phyloP scores from a whole-genome alignment of 108 stramenopile species.

The Epithemia pelagica region DNA sequence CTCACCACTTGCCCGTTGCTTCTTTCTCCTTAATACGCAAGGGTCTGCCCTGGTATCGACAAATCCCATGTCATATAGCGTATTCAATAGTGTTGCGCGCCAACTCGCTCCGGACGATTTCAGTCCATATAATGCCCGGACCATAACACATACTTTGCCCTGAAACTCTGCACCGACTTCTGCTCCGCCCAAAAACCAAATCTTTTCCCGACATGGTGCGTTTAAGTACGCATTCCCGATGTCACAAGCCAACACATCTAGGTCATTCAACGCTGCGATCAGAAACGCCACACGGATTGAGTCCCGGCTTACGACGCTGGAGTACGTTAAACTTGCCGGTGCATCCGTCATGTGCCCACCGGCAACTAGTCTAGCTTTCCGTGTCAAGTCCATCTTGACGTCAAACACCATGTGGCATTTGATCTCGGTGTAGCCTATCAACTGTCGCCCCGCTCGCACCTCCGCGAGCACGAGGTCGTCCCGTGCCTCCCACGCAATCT shows the following conservation, averaged over 20 bases:
- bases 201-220: background rate
- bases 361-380: constrained; percentile 13
- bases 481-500: background rate
- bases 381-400: constrained; percentile 16
- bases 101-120: constrained; percentile 8
- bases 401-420: constrained; percentile 34
- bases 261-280: constrained; percentile 16
- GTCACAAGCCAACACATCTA: background rate
- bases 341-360: constrained; percentile 2
- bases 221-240: background rate
- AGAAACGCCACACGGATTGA: constrained; percentile 20
- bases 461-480: background rate
- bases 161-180: constrained; percentile 2
- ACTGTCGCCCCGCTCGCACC: background rate
- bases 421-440: constrained; percentile 6
- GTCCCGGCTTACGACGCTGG: background rate
- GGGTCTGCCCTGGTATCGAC: constrained; percentile 3
- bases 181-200: background rate
- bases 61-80: constrained; percentile 15
- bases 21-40: constrained; percentile 4
- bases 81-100: background rate
- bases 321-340: background rate
- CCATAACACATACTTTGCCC: constrained; percentile 17
- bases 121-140: constrained; percentile 30
- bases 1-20: background rate